phyloP scores from a whole-genome alignment of 148 eudicot genomes.

The Chenopodium album region DNA sequence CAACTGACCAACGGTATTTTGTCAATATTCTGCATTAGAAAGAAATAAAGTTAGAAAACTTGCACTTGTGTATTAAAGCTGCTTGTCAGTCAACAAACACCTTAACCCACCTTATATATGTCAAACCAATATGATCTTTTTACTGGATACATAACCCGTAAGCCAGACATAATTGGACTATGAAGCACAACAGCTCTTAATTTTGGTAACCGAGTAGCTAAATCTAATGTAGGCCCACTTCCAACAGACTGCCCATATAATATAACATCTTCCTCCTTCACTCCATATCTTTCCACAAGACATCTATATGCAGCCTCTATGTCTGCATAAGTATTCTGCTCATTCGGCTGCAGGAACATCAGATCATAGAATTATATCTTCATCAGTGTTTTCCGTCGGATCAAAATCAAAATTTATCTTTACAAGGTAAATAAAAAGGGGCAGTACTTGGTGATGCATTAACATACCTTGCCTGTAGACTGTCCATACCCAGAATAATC shows the following conservation, averaged over 20 bases:
- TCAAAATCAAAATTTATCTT: neutral
- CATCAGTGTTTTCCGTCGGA: neutral
- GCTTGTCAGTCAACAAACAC: neutral
- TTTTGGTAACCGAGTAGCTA: conserved; percentile 69
- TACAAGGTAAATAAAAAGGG: neutral
- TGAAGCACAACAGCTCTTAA: conserved; percentile 91
- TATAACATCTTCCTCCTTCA: conserved; percentile 85
- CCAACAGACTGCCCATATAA: conserved; percentile 96
- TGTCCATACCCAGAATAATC: conserved; percentile 96
- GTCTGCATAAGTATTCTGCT: conserved; percentile 91
- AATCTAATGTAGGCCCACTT: conserved; percentile 90
- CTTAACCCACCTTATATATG: conserved; percentile 69
- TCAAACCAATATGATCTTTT: conserved; percentile 91
- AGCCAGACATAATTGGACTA: conserved; percentile 88
- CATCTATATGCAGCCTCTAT: conserved; percentile 91
- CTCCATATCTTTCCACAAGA: conserved; percentile 74
- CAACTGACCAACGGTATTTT: conserved; percentile 68
- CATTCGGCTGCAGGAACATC: conserved; percentile 62
- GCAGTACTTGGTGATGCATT: neutral
- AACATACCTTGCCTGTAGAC: conserved; percentile 80
- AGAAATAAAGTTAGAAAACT: conserved; percentile 8
- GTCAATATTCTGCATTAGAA: conserved; percentile 67
- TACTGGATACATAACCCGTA: conserved; percentile 93
- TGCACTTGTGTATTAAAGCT: neutral
- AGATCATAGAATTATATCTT: neutral